Conservation (phyloP, 768 basidiomycete genomes). For the Macrolepiota dolichaula region DNA sequence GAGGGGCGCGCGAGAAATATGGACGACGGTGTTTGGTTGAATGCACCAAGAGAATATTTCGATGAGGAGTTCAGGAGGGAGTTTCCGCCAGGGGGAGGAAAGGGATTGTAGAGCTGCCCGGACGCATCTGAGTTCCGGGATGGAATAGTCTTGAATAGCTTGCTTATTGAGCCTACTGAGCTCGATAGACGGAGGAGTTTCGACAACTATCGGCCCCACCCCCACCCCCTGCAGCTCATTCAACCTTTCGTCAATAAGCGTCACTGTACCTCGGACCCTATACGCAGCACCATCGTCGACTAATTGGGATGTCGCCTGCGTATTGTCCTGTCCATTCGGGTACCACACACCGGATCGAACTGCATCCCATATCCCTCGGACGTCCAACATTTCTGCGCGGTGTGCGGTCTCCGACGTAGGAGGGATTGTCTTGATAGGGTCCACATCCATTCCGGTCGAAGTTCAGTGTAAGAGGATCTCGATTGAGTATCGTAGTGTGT, state of each 20-base stretch:
- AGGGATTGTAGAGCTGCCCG: conserved; percentile 8
- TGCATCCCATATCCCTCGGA: neutral
- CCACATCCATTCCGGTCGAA: neutral
- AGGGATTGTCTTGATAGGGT: neutral
- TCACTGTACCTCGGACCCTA: neutral
- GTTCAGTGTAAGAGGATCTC: neutral
- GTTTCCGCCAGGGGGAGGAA: conserved; percentile 10
- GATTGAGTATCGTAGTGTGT: neutral
- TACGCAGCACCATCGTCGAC: neutral
- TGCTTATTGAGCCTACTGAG: neutral
- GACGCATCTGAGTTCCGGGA: neutral
- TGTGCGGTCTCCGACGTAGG: too few relatives aligned
- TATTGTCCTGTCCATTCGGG: neutral
- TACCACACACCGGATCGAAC: conserved; percentile 11
- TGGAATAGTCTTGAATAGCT: neutral
- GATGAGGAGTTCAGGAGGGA: conserved; percentile 6
- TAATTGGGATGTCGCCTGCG: neutral
- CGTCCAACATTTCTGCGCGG: neutral
- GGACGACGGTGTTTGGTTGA: neutral
- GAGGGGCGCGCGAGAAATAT: neutral
- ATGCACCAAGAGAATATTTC: conserved; percentile 7
- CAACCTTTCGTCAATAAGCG: neutral
- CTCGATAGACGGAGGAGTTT: neutral
- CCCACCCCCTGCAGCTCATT: neutral
- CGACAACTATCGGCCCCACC: neutral